Conservation (phyloP, 2,329 filamentous ascomycete genomes). For the Apiospora malaysiana region DNA sequence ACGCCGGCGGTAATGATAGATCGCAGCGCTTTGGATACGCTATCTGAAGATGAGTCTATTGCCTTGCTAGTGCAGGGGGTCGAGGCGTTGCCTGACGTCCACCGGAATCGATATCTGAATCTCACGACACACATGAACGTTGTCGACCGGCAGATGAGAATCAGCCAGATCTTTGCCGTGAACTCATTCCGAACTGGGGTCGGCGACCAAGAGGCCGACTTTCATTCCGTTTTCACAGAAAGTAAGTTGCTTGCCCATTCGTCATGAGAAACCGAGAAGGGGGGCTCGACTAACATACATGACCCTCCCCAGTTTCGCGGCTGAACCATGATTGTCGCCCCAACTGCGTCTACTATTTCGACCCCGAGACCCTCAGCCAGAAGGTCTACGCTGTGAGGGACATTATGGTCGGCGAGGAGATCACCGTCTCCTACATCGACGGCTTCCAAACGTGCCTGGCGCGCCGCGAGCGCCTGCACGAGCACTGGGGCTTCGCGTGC, state of each 20-base stretch:
- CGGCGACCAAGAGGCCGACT: conserved; percentile 33
- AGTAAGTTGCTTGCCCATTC: conserved; percentile 31
- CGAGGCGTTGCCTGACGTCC: conserved; percentile 31
- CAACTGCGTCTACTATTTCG: conserved; percentile 46
- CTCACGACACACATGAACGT: conserved; percentile 35
- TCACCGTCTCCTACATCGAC: conserved; percentile 49
- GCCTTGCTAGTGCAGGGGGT: conserved; percentile 35
- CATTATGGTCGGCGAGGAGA: conserved; percentile 46
- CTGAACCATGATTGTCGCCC: conserved; percentile 51
- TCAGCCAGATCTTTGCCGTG: conserved; percentile 40
- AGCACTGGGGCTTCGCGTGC: conserved; percentile 47
- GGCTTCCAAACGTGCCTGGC: conserved; percentile 39
- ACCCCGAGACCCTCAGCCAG: conserved; percentile 43
- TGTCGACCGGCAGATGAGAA: conserved; percentile 28
- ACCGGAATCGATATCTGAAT: conserved; percentile 34
- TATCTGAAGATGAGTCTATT: conserved; percentile 30
- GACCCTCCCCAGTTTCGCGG: conserved; percentile 37
- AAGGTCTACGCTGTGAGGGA: conserved; percentile 44
- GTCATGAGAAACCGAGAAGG: neutral
- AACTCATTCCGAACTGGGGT: conserved; percentile 39
- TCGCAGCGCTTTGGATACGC: conserved; percentile 31
- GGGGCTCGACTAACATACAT: neutral
- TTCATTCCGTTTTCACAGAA: conserved; percentile 41
- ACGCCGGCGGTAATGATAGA: conserved; percentile 42
- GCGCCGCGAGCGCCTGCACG: conserved; percentile 38